Base-by-base conservation (phyloP, 1,284 basidiomycete species). In the Cryptococcus amylolentus region DNA sequence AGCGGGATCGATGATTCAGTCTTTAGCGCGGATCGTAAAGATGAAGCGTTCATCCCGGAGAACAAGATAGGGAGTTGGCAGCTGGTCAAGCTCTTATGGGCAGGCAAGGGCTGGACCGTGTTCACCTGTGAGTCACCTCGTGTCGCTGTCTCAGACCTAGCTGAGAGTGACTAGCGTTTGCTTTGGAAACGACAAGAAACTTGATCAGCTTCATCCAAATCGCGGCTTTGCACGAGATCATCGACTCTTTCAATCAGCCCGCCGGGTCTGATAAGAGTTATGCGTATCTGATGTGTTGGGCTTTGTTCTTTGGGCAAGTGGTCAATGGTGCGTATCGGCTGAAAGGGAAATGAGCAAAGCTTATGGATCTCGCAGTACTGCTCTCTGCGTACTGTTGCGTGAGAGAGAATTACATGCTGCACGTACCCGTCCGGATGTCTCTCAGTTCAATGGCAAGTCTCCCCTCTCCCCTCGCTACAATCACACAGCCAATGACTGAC, bases 231-330 rank as follows among this genome's bases (percentile, higher is more conserved):
- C 67, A 71, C 49, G 70, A 76, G 54, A 62, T 77, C 50, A 71
- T 76, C 46, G 40, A 65, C 2, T 61, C 67, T 2, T 74, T 76
- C 52, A 55, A 64, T 10, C 54, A 63, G 12, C 58, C 60, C 1
- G 16, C 49, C 13, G 56, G 50, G 3, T 52, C 57, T 6, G 72
- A 74, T 49, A 64, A 66, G 48, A 55, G 64, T 14, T 76, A 77
- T 58, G 65, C 69, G 0, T 69, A 73, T 43, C 63, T 77, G 42
- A 72, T 77, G 71, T 75, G 70, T 56, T 70, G 69, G 63, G 69
- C 62, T n/a, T 55, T 76, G 50, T 67, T 75, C 37, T 48, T 70
- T 18, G 75, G 75, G 0, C 73, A 72, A 43, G 55, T 61, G 1
- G 51, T 65, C 3, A 66, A 70, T 39, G 62, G 67, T 65, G 45